Evolutionary conservation across 2,329 filamentous ascomycete species (phyloP), one percentile per base, ranked within the genome.

Genomic region (Dothideomycetes sp.): DNA sequence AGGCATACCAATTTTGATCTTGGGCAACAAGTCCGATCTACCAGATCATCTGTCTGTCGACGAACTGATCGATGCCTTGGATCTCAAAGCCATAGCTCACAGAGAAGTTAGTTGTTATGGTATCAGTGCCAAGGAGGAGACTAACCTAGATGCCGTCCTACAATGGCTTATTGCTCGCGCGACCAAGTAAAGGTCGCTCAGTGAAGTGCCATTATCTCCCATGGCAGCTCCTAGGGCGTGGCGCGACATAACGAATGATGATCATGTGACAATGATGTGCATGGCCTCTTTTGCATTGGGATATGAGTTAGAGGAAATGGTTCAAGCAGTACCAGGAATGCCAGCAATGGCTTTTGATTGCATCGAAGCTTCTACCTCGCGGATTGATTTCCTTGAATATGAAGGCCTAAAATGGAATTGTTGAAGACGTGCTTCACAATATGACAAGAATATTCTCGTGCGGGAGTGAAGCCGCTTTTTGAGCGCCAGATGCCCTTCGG

Each of bases 91-190:
- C 51, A 87, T 98, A 59, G 83, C 80, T 44, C 81, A 86, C 54
- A 84, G 91, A 40, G 91, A 98, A 63, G 89, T 98, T 52, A 94
- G 86, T 66, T 96, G 91, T 66, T 98, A 98, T 63, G 89, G 89
- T 46, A 95, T 98, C 66, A 95, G 88, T 60, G 91, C 89, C 45
- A 96, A 96, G 64, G 89, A 96, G 61, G 91, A 98, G 66, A 98
- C 89, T 42, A 98, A 98, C 65, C 77, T 98, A 49, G 89, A 98
- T 57, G 91, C 89, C 5, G 91, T 98, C 38, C 71, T 98, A 53
- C 84, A 94, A 60, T 98, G 91, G 84, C 70, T 98, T 59, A 89
- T 98, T 61, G 89, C 87, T 51, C 83, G 84, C 60, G 81, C 87
- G 47, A 85, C 73, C 58, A 80, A 80, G 65, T 87, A 50, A 48